These are phyloP conservation scores for Colletotrichum graminicola DNA, from an alignment of 2,329 filamentous ascomycete species.

Conservation along the genomic window DNA sequence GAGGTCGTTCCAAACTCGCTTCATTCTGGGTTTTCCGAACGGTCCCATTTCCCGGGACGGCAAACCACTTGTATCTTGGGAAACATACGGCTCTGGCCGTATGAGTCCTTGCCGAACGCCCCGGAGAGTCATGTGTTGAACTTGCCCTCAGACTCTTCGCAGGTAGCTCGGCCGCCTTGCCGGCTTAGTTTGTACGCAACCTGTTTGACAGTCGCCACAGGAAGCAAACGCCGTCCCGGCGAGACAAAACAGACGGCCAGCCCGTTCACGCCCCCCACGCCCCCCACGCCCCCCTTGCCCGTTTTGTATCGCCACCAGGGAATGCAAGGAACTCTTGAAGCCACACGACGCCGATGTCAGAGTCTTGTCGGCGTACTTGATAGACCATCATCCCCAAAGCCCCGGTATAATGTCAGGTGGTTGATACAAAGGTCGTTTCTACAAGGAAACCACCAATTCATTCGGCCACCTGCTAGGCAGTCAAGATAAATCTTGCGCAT, in stretches of 20 bases:
- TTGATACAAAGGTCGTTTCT: too few relatives aligned
- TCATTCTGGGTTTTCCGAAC: not conserved
- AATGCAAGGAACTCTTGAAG: not conserved
- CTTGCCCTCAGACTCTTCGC: not conserved
- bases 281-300: too few relatives aligned
- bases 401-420: not conserved
- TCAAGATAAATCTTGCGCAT: not conserved
- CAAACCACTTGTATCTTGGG: not conserved
- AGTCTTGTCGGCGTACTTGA: not conserved
- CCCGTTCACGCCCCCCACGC: not conserved
- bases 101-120: not conserved
- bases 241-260: not conserved
- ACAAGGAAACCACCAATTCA: not conserved
- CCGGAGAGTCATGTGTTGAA: too few relatives aligned
- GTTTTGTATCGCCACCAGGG: not conserved
- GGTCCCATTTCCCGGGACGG: not conserved
- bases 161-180: too few relatives aligned
- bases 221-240: conserved; percentile 25
- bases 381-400: too few relatives aligned
- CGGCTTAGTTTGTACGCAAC: not conserved
- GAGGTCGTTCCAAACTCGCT: not conserved
- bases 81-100: not conserved
- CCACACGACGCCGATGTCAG: too few relatives aligned
- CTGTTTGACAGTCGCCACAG: conserved; percentile 19
- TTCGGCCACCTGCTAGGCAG: too few relatives aligned